A percentile compares a stretch with the other conserved stretches of the same genome.
phyloP scores from a whole-genome alignment of 352 stramenopile genomes.

The Achlya hypogyna region DNA sequence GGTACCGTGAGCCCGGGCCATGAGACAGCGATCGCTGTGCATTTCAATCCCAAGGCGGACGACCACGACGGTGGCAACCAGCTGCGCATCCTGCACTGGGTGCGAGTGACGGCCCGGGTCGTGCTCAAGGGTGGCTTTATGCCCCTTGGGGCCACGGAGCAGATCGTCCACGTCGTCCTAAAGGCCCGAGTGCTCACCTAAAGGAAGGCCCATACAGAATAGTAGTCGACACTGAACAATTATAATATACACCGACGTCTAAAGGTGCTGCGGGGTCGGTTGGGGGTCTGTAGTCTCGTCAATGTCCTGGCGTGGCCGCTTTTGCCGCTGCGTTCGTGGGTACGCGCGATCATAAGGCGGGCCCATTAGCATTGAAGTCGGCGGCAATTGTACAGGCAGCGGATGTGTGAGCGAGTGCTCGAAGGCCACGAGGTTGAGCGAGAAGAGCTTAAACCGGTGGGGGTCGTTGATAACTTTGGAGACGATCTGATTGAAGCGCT shows the following conservation, averaged over 20 bases:
- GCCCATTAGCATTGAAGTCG: not conserved
- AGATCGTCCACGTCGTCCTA: constrained; percentile 18
- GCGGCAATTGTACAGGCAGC: not conserved
- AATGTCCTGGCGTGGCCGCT: not conserved
- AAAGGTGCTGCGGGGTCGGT: not conserved
- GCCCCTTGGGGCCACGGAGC: constrained; percentile 1
- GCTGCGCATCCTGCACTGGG: constrained; percentile 27
- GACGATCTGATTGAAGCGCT: constrained; percentile 15
- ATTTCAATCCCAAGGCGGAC: constrained; percentile 29
- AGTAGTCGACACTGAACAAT: too few relatives aligned
- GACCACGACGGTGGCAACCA: constrained; percentile 16
- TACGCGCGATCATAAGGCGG: not conserved
- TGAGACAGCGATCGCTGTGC: constrained; percentile 45
- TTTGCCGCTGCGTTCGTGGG: not conserved
- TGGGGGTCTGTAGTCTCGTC: not conserved
- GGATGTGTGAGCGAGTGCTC: constrained; percentile 2
- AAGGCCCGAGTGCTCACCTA: constrained; percentile 19
- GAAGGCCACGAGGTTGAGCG: constrained; percentile 15
- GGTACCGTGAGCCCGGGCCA: constrained; percentile 42
- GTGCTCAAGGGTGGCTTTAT: constrained; percentile 27
- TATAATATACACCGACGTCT: too few relatives aligned
- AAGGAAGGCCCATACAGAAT: not conserved
- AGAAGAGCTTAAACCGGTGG: constrained; percentile 1
- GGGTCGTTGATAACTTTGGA: constrained; percentile 12
- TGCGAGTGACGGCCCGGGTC: constrained; percentile 19